phyloP scores from a whole-genome alignment of 2,329 filamentous ascomycete genomes.

The Monosporascus sp. region DNA sequence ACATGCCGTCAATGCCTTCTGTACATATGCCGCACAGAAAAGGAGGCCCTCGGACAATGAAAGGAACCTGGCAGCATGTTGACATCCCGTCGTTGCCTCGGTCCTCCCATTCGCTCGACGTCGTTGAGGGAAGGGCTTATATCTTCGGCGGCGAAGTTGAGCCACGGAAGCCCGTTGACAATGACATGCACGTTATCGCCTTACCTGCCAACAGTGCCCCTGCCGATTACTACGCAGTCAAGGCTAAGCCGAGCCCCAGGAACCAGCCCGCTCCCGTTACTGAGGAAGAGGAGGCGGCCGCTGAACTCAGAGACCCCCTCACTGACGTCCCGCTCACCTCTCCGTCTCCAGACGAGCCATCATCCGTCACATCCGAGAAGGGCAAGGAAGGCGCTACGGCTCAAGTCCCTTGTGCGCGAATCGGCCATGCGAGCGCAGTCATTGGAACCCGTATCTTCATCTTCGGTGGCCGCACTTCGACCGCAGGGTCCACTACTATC shows the following conservation, averaged over 20 bases:
- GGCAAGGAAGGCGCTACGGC: slow-evolving; percentile 35
- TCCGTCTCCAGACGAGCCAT: slow-evolving; percentile 18
- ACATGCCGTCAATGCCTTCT: slow-evolving; percentile 18
- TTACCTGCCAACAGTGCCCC: slow-evolving; percentile 53
- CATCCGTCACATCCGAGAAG: slow-evolving; percentile 16
- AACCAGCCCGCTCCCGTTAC: slow-evolving; percentile 19
- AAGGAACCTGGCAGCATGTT: slow-evolving; percentile 58
- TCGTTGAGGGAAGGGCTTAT: slow-evolving; percentile 50
- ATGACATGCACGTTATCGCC: slow-evolving; percentile 63
- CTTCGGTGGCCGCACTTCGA: slow-evolving; percentile 72
- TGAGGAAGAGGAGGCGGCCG: slow-evolving; percentile 24
- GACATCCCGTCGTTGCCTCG: slow-evolving; percentile 54
- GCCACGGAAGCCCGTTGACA: slow-evolving; percentile 65
- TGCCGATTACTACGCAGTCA: slow-evolving; percentile 56
- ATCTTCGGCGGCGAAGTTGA: slow-evolving; percentile 74
- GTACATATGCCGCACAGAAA: slow-evolving; percentile 2
- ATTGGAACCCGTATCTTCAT: slow-evolving; percentile 70
- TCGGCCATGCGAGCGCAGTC: slow-evolving; percentile 67
- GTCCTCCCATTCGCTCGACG: slow-evolving; percentile 68
- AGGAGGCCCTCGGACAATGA: slow-evolving; percentile 32
- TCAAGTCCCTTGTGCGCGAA: slow-evolving; percentile 59
- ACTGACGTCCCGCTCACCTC: slow-evolving; percentile 38
- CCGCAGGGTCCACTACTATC: slow-evolving; percentile 60
- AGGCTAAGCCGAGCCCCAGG: slow-evolving; percentile 37
- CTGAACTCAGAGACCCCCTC: slow-evolving; percentile 31